Evolutionary conservation across 2,329 filamentous ascomycete species (phyloP).

Genomic region (Trichoderma brevicompactum): DNA sequence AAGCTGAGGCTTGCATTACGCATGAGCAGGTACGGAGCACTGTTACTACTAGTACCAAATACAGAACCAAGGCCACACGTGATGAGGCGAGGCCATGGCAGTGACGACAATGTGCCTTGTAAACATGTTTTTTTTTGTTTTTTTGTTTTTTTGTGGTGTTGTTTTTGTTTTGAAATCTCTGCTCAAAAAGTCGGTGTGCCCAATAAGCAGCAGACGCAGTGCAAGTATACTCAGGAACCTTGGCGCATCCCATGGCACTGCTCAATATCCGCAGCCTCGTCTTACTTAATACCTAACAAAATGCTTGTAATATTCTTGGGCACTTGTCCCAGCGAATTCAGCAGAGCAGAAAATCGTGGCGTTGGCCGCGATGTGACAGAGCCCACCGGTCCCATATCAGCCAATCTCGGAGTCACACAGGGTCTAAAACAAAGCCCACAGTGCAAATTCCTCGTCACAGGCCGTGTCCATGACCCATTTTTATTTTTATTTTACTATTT

Average conservation of each 20-base stretch:
- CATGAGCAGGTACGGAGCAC: neutral
- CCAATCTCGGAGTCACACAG: conserved; percentile 30
- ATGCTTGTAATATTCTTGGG: too few relatives aligned
- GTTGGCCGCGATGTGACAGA: conserved; percentile 20
- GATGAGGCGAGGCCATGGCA: conserved; percentile 1
- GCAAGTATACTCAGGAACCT: neutral
- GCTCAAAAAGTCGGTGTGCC: conserved; percentile 27
- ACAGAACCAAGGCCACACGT: neutral
- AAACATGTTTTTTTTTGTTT: neutral
- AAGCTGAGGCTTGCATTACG: neutral
- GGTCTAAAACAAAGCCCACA: conserved; percentile 15
- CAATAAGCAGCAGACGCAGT: conserved; percentile 1
- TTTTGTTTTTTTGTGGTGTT: neutral
- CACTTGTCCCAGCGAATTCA: conserved; percentile 6
- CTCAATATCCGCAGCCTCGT: neutral
- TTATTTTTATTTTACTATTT: neutral
- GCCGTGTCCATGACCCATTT: conserved; percentile 2
- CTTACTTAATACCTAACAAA: neutral
- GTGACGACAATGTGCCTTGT: conserved; percentile 26
- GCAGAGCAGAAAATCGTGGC: conserved; percentile 7
- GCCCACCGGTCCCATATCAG: neutral
- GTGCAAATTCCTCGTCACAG: conserved; percentile 1
- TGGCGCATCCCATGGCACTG: neutral
- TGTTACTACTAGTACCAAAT: neutral
- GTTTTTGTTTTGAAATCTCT: neutral